These are phyloP conservation scores for Pichia sp. DNA, from an alignment of 1,139 yeast genomes.

Conservation along the genomic window DNA sequence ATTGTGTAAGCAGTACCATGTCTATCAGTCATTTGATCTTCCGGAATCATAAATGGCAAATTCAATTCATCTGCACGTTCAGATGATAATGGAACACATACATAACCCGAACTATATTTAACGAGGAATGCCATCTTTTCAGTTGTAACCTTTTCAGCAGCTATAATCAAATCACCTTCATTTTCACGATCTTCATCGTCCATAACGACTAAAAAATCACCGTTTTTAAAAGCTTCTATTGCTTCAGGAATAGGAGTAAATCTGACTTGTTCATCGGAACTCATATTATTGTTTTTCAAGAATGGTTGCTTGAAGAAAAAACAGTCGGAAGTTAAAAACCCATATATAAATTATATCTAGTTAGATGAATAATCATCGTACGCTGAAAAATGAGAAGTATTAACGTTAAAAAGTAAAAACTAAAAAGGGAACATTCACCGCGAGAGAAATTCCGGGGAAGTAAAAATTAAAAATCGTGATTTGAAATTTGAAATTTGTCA, in stretches of 20 bases:
- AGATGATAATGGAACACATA: constrained; percentile 82
- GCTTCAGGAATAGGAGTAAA: constrained; percentile 69
- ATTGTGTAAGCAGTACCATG: constrained; percentile 97
- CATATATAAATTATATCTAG: background rate
- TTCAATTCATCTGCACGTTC: constrained; percentile 74
- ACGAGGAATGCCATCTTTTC: constrained; percentile 93
- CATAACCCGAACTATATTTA: constrained; percentile 83
- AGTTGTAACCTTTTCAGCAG: constrained; percentile 75
- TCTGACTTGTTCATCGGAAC: constrained; percentile 4
- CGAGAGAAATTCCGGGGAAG: background rate
- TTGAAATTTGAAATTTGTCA: background rate
- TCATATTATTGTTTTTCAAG: background rate
- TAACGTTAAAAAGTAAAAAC: background rate
- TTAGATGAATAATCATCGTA: background rate
- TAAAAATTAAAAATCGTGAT: background rate
- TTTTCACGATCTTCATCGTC: constrained; percentile 95
- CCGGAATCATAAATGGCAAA: constrained; percentile 68
- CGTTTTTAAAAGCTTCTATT: constrained; percentile 70
- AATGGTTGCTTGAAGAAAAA: background rate
- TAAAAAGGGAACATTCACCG: background rate
- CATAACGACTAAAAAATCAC: constrained; percentile 89
- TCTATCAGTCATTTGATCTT: constrained; percentile 55
- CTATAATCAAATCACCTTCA: constrained; percentile 93
- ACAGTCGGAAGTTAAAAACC: background rate
- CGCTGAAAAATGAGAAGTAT: background rate